A percentile compares a stretch with the other conserved stretches of the same genome.
Conservation (phyloP, 2,329 filamentous ascomycete species). For the Immersiporthe knoxdaviesiana region DNA sequence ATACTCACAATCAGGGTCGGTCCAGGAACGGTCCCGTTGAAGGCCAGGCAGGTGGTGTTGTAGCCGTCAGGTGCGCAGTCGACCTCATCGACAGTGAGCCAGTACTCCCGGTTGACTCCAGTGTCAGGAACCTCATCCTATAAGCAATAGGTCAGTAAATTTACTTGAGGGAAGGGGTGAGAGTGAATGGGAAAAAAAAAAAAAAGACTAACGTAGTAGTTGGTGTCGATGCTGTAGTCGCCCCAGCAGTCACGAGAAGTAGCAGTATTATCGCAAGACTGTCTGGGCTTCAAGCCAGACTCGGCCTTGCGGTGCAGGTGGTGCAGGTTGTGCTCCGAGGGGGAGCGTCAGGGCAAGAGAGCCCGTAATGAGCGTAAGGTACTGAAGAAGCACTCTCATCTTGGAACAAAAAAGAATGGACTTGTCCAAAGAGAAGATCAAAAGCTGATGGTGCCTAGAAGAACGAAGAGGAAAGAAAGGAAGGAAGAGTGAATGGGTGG, state of each 20-base stretch:
- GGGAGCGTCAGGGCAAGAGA: slow-evolving; percentile 20
- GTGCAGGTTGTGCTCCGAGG: neutral
- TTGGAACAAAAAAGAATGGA: slow-evolving; percentile 2
- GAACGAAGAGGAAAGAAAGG: slow-evolving; percentile 21
- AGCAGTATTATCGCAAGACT: slow-evolving; percentile 32
- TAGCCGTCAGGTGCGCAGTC: slow-evolving; percentile 34
- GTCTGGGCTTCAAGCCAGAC: slow-evolving; percentile 17
- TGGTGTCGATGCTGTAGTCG: slow-evolving; percentile 38
- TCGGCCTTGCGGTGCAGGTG: neutral
- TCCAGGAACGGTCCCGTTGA: slow-evolving; percentile 41
- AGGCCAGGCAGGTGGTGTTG: slow-evolving; percentile 34
- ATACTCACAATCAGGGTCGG: slow-evolving; percentile 35
- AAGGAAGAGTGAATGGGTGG: neutral
- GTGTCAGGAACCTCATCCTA: slow-evolving; percentile 34
- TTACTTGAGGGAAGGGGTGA: too few species aligned
- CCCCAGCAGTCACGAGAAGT: slow-evolving; percentile 38
- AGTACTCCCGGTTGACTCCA: slow-evolving; percentile 33
- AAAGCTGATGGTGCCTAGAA: slow-evolving; percentile 16
- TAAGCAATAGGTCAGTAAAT: neutral
- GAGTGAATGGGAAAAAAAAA: too few species aligned
- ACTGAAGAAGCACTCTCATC: slow-evolving; percentile 20
- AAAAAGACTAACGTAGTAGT: slow-evolving; percentile 34
- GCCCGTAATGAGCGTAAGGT: slow-evolving; percentile 23
- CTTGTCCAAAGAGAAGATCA: too few species aligned
- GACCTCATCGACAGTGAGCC: slow-evolving; percentile 32